Evolutionary conservation across 2,329 filamentous ascomycete genomes (phyloP), one percentile per base, ranked within the genome.

Genomic region (Didymella keratinophila): DNA sequence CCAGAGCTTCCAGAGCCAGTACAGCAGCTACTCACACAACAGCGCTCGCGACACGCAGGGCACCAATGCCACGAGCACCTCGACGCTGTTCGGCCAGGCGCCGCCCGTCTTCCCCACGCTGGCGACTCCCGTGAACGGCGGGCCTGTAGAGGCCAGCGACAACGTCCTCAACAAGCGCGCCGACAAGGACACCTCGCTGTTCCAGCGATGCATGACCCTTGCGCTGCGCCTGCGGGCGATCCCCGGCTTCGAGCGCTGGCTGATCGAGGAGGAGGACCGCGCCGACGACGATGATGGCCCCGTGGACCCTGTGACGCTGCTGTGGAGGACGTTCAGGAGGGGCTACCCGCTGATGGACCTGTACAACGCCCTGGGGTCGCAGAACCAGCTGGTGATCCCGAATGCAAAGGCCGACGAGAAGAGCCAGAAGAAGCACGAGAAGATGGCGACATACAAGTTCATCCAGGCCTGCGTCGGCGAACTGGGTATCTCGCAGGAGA

Each of bases 81-180:
- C 79, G 60, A 82, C 80, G 18, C 74, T 82, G 37, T 82, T 82
- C 65, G 66, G 63, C 51, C 64, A 70, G 45, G 71, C 75, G 45
- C 66, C 67, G 42, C 68, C 77, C 57, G 70, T 74, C 61, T 60
- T 63, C 55, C 71, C 67, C 66, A 67, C 68, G 47, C 59, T 67
- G 56, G 61, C 75, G 45, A 78, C 78, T 16, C 77, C 78, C 51
- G 68, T 75, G 56, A 80, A 83, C 62, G 86, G 82, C 59, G 87
- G 87, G 44, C 86, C 86, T 60, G 86, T 93, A 61, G 81, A 92
- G 70, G 90, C 93, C 60, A 92, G 90, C 59, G 86, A 91, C 76
- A 97, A 97, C 78, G 96, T 99, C 76, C 97, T 99, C 83, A 99
- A 99, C 80, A 91, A 94, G 78, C 91, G 92, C 76, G 95, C 93